Conservation (phyloP, 1,284 basidiomycete genomes). For the Malassezia yamatoensis region DNA sequence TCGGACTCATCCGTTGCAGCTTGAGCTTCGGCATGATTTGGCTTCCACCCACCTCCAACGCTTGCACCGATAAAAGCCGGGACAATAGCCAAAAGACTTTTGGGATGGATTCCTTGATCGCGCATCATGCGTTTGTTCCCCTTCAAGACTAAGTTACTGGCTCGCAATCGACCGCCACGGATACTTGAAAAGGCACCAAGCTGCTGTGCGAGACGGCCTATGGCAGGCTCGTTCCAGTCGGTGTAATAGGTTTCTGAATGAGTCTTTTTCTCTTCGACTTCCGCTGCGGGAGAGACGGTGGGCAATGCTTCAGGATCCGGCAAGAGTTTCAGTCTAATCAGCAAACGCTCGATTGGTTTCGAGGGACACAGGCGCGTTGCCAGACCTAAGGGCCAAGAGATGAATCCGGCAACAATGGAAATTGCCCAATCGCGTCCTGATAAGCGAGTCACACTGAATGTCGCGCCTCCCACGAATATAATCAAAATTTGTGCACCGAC, state of each 20-base stretch:
- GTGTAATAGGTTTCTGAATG: background rate
- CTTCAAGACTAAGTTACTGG: slow-evolving; percentile 48
- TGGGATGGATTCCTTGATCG: slow-evolving; percentile 50
- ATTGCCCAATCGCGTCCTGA: slow-evolving; percentile 80
- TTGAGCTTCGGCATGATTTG: background rate
- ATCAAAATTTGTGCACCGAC: slow-evolving; percentile 77
- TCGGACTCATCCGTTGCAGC: background rate
- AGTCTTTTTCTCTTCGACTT: slow-evolving; percentile 16
- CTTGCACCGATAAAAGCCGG: slow-evolving; percentile 38
- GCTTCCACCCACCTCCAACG: slow-evolving; percentile 35
- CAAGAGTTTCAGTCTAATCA: slow-evolving; percentile 61
- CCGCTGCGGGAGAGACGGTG: slow-evolving; percentile 59
- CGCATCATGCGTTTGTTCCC: slow-evolving; percentile 35
- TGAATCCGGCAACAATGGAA: slow-evolving; percentile 70
- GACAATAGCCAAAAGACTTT: slow-evolving; percentile 60
- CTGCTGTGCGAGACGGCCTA: slow-evolving; percentile 52
- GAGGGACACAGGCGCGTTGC: slow-evolving; percentile 74
- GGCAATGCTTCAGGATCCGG: slow-evolving; percentile 62
- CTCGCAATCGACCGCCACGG: slow-evolving; percentile 63
- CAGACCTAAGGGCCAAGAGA: slow-evolving; percentile 77
- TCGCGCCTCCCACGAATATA: slow-evolving; percentile 78
- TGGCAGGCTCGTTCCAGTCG: slow-evolving; percentile 68
- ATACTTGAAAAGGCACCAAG: slow-evolving; percentile 31
- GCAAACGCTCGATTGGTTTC: slow-evolving; percentile 63
- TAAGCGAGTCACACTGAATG: slow-evolving; percentile 78